A percentile compares a stretch with the other conserved stretches of the same genome.
These are phyloP conservation scores for Aspergillus ruber DNA, from an alignment of 2,329 filamentous ascomycete genomes.

Conservation along the genomic window DNA sequence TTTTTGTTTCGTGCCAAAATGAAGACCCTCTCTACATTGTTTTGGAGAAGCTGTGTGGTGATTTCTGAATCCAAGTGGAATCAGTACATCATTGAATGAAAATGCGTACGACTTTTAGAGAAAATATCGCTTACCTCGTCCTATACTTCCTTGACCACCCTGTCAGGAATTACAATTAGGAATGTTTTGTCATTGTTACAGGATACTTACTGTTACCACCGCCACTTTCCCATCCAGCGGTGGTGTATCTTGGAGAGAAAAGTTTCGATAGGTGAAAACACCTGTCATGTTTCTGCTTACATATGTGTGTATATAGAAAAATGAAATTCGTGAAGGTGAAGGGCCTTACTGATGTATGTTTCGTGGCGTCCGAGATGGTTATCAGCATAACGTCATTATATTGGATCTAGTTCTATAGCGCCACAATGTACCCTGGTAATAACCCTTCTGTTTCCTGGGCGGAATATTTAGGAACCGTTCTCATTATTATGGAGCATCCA, in stretches of 20 bases:
- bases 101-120: not conserved
- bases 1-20: constrained; percentile 20
- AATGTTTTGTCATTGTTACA: not conserved
- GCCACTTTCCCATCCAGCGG: constrained; percentile 21
- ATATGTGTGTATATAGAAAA: not conserved
- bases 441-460: not conserved
- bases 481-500: constrained; percentile 72
- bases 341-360: not conserved
- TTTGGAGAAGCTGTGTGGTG: constrained; percentile 23
- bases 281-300: constrained; percentile 17
- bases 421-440: not conserved
- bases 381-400: not conserved
- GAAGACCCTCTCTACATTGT: constrained; percentile 22
- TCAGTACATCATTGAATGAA: not conserved
- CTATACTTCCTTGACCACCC: constrained; percentile 26
- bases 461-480: constrained; percentile 7
- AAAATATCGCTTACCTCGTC: constrained; percentile 12
- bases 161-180: not conserved
- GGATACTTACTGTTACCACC: constrained; percentile 21
- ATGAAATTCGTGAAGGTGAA: not conserved
- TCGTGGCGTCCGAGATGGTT: constrained; percentile 1
- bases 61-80: constrained; percentile 15
- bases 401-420: not conserved
- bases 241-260: constrained; percentile 21
- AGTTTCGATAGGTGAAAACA: constrained; percentile 21